Percentiles rank a stretch among this genome's conserved stretches.
Conservation (phyloP, 768 basidiomycete species). For the Russula ochroleuca region DNA sequence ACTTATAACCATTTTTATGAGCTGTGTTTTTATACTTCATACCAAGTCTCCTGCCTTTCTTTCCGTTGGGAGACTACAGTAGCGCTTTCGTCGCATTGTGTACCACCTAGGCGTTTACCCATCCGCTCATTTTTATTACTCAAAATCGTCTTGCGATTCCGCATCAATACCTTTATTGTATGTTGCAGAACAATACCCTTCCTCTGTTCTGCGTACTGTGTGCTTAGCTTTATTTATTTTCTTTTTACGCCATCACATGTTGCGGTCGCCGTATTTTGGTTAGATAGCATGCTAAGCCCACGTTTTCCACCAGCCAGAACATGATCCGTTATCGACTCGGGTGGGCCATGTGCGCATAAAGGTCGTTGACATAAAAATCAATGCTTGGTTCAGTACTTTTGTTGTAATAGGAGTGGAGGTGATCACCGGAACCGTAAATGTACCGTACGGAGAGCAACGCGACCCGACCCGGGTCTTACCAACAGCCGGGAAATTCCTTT, state of each 20-base stretch:
- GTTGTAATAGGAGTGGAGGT: too few relatives aligned
- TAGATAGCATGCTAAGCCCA: slow-evolving; percentile 1
- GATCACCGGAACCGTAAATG: too few relatives aligned
- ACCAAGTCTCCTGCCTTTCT: background rate
- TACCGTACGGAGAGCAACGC: too few relatives aligned
- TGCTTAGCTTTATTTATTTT: slow-evolving; percentile 9
- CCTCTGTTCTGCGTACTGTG: slow-evolving; percentile 14
- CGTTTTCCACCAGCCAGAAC: background rate
- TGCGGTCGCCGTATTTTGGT: background rate
- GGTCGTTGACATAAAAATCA: too few relatives aligned
- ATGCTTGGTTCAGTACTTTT: too few relatives aligned
- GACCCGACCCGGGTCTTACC: background rate
- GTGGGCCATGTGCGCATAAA: background rate
- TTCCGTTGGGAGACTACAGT: slow-evolving; percentile 9
- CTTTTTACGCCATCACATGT: background rate
- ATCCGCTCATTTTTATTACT: background rate
- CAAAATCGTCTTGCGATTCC: slow-evolving; percentile 13
- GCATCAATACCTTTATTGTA: slow-evolving; percentile 21
- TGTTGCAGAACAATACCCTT: slow-evolving; percentile 3
- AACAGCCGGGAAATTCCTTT: background rate
- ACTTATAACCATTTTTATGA: background rate
- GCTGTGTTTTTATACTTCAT: background rate
- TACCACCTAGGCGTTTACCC: slow-evolving; percentile 1
- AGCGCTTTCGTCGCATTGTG: slow-evolving; percentile 7
- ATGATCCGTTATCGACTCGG: background rate